These are phyloP conservation scores for Colletotrichum siamense DNA, from an alignment of 2,329 filamentous ascomycete genomes.

Conservation along the genomic window DNA sequence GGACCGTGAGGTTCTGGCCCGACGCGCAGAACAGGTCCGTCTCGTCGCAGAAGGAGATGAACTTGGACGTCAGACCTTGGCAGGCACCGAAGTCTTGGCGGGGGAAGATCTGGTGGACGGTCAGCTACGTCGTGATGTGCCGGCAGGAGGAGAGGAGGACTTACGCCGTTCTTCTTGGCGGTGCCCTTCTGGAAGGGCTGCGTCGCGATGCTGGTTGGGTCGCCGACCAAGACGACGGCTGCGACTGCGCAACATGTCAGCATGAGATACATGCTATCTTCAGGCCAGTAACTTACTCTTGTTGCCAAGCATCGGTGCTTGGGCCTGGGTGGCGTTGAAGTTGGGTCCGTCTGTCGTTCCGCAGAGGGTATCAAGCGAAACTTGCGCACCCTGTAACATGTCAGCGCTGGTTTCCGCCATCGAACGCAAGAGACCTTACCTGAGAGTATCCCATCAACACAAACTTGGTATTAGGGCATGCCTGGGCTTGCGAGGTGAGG, in stretches of 20 bases:
- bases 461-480: slow-evolving; percentile 43
- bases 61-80: neutral
- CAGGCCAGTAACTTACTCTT: slow-evolving; percentile 31
- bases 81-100: slow-evolving; percentile 5
- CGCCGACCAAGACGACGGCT: slow-evolving; percentile 44
- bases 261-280: neutral
- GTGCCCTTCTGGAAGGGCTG: slow-evolving; percentile 41
- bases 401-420: neutral
- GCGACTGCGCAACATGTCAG: slow-evolving; percentile 34
- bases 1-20: slow-evolving; percentile 13
- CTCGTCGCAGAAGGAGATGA: slow-evolving; percentile 16
- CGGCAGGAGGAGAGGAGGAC: slow-evolving; percentile 12
- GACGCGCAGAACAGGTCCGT: slow-evolving; percentile 15
- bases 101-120: neutral
- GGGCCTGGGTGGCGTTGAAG: slow-evolving; percentile 29
- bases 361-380: slow-evolving; percentile 43
- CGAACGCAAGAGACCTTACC: slow-evolving; percentile 21
- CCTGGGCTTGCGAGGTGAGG: slow-evolving; percentile 35
- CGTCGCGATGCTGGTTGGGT: slow-evolving; percentile 43
- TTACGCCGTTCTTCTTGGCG: slow-evolving; percentile 41
- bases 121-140: rapidly evolving
- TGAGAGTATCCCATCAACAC: slow-evolving; percentile 49
- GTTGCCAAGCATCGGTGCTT: slow-evolving; percentile 31
- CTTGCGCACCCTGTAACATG: slow-evolving; percentile 39
- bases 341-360: slow-evolving; percentile 33